phyloP scores from a whole-genome alignment of 192 early-diverging fungal species.

The Coemansia sp. region DNA sequence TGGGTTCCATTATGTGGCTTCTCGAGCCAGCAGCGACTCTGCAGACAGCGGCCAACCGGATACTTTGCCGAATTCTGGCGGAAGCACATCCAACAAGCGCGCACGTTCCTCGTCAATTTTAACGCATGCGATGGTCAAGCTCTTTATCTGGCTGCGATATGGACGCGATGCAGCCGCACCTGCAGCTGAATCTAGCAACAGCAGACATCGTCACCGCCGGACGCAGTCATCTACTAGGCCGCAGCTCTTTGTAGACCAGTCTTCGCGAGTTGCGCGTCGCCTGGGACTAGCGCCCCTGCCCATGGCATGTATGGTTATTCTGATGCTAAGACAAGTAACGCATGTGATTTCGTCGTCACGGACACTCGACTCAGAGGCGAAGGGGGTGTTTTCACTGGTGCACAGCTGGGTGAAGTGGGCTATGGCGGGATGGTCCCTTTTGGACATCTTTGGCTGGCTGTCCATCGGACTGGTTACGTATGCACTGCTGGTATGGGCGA shows the following conservation, averaged over 20 bases:
- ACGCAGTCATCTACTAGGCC: constrained; percentile 36
- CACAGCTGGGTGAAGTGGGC: background rate
- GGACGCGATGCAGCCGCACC: constrained; percentile 10
- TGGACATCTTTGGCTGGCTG: constrained; percentile 51
- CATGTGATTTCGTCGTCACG: constrained; percentile 33
- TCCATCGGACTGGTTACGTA: constrained; percentile 55
- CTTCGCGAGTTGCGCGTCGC: constrained; percentile 47
- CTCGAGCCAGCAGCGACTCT: background rate
- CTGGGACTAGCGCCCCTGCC: constrained; percentile 51
- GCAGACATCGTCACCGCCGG: constrained; percentile 20
- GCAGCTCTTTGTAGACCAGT: constrained; percentile 48
- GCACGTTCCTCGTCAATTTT: constrained; percentile 36
- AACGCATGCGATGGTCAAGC: constrained; percentile 21
- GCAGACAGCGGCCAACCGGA: background rate
- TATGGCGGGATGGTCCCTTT: constrained; percentile 14
- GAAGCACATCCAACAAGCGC: background rate
- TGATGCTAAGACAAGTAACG: constrained; percentile 43
- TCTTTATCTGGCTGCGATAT: constrained; percentile 21
- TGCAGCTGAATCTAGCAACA: constrained; percentile 5
- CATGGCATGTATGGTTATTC: constrained; percentile 45
- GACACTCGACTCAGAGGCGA: background rate
- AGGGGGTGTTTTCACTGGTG: background rate
- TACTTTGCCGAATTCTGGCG: too few species aligned
- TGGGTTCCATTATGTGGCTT: background rate
- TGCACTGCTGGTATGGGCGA: constrained; percentile 61